Evolutionary conservation across 495 filamentous ascomycete genomes (phyloP).

Genomic region (Penicillium psychrofluorescens): DNA sequence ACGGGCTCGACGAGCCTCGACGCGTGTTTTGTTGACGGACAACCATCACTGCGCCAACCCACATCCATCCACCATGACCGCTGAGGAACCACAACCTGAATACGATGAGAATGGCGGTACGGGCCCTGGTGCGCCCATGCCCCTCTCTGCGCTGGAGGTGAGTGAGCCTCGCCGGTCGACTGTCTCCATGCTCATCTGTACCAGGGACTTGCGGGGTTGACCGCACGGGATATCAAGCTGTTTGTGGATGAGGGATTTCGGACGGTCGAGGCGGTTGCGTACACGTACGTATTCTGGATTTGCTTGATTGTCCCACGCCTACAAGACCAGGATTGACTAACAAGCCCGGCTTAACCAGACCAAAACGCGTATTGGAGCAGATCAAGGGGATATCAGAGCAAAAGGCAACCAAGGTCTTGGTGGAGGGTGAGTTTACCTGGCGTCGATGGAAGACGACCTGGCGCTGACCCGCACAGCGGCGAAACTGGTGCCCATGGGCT

Average conservation of each 20-base stretch:
- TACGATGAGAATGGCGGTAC: slow-evolving; percentile 56
- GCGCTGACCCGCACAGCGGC: slow-evolving; percentile 49
- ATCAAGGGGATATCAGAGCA: slow-evolving; percentile 97
- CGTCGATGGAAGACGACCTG: not conserved
- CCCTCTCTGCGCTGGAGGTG: slow-evolving; percentile 85
- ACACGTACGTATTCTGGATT: slow-evolving; percentile 51
- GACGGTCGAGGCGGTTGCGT: slow-evolving; percentile 91
- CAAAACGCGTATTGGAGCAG: slow-evolving; percentile 75
- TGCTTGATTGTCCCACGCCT: not conserved
- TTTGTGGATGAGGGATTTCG: slow-evolving; percentile 88
- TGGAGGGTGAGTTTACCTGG: slow-evolving; percentile 58
- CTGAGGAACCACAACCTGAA: slow-evolving; percentile 51
- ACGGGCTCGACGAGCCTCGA: slow-evolving; percentile 30
- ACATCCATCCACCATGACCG: slow-evolving; percentile 38
- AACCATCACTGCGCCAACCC: not conserved
- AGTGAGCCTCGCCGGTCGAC: slow-evolving; percentile 2
- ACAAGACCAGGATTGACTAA: not conserved
- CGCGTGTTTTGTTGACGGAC: slow-evolving; percentile 8
- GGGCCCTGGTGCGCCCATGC: slow-evolving; percentile 89
- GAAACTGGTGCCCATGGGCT: slow-evolving; percentile 96
- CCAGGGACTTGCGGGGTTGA: slow-evolving; percentile 75
- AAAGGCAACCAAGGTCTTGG: slow-evolving; percentile 89
- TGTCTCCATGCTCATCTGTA: slow-evolving; percentile 2
- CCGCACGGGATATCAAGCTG: slow-evolving; percentile 88
- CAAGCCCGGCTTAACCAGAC: slow-evolving; percentile 32